Percentiles rank a stretch among this genome's conserved stretches.
Conservation (phyloP, 1,139 yeast genomes). For the Kodamaea sp. region DNA sequence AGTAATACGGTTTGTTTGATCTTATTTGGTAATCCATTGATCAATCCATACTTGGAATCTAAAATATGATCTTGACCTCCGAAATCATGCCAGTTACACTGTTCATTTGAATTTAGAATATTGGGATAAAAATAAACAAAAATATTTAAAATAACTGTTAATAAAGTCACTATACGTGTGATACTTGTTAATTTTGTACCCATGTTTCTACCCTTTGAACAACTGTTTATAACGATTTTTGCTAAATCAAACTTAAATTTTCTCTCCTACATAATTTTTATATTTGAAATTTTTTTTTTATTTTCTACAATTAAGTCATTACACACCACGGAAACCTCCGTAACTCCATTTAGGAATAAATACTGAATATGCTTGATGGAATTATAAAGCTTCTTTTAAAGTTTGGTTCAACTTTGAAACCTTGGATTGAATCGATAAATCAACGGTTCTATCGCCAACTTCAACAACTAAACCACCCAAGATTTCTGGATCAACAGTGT, state of each 20-base stretch:
- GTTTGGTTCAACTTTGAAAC: constrained; percentile 86
- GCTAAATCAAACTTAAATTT: background rate
- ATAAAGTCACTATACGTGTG: constrained; percentile 21
- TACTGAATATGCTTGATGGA: background rate
- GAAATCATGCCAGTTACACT: constrained; percentile 54
- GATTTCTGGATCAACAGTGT: constrained; percentile 83
- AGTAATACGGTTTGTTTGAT: constrained; percentile 17
- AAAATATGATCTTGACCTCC: constrained; percentile 3
- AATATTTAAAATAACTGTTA: constrained; percentile 47
- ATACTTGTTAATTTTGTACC: constrained; percentile 1
- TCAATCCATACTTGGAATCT: constrained; percentile 10
- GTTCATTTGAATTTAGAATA: constrained; percentile 37
- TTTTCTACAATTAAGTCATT: too few relatives aligned
- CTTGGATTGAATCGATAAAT: constrained; percentile 81
- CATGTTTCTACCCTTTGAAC: constrained; percentile 1
- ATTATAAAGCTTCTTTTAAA: constrained; percentile 76
- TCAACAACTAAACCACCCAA: constrained; percentile 95
- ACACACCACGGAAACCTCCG: too few relatives aligned
- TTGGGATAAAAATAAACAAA: constrained; percentile 78
- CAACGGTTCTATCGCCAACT: constrained; percentile 96
- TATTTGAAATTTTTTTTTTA: background rate
- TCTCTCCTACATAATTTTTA: background rate
- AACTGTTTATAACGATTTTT: too few relatives aligned
- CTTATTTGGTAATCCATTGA: constrained; percentile 21
- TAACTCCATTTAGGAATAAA: background rate